Evolutionary conservation across 2,329 filamentous ascomycete genomes (phyloP), one percentile per base, ranked within the genome.

Genomic region (Alternaria longipes): DNA sequence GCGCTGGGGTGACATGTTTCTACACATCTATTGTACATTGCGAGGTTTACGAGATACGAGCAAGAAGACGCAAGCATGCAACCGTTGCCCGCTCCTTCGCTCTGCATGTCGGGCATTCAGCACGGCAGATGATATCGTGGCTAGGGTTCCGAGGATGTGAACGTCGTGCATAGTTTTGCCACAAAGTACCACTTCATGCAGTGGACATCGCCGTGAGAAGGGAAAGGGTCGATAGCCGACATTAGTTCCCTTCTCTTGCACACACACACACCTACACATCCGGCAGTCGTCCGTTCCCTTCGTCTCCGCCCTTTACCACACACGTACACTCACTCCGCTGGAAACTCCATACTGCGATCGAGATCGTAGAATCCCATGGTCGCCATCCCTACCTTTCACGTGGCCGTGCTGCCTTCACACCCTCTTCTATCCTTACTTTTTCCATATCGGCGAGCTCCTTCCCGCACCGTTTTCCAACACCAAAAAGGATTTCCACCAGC

Each of bases 1-100:
- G 32, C 14, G 20, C 14, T 11, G 20, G 20, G 34, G 20, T 26
- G 24, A n/a, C 20, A 38, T n/a, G 14, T 38, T 24, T 34, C 22
- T 38, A 50, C 46, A 24, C 32, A 38, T 7, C 11, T 26, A n/a
- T 50, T 38, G 46, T 50, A 38, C 32, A 50, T 38, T 11, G 30
- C 24, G 46, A 38, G 30, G 20, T 34, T 24, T 16, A 8, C 8
- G 20, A 49, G 46, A 49, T 12, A 18, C 30, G 46, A 34, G 14
- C 30, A 36, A 34, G 30, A 49, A 49, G 20, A 49, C 46, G 46
- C 46, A 49, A 49, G 46, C 46, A 49, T 36, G 46, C 30, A 49
- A 36, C 28, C 46, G 30, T 34, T 18, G 30, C 46, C n/a, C 46
- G 20, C 30, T 49, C 46, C 46, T 49, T 34, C 46, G 32, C 46